Evolutionary conservation across 2,329 filamentous ascomycete genomes (phyloP).

Genomic region (Botrytis pseudocinerea): DNA sequence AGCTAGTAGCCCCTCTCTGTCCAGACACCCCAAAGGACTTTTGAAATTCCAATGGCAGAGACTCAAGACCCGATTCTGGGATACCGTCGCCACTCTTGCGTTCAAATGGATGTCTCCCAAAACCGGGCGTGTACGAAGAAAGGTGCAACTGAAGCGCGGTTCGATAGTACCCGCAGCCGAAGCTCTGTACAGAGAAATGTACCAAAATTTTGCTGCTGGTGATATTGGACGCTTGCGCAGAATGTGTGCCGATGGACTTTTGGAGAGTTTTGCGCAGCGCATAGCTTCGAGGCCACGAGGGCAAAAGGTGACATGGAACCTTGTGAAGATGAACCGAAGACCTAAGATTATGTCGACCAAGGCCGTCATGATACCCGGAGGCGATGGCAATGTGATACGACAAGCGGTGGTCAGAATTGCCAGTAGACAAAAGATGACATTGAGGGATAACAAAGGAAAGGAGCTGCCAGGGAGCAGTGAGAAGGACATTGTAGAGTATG

Average conservation of each 20-base stretch:
- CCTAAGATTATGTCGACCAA: slow-evolving; percentile 51
- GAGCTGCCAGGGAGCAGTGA: slow-evolving; percentile 51
- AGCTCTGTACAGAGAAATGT: slow-evolving; percentile 61
- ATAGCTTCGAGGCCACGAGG: slow-evolving; percentile 53
- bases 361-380: slow-evolving; percentile 48
- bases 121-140: slow-evolving; percentile 19
- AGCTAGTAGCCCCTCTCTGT: slow-evolving; percentile 38
- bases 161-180: slow-evolving; percentile 55
- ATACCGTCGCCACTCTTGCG: slow-evolving; percentile 30
- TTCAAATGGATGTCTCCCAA: slow-evolving; percentile 30
- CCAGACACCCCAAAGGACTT: slow-evolving; percentile 33
- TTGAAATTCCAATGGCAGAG: slow-evolving; percentile 37
- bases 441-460: slow-evolving; percentile 38
- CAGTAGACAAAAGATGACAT: slow-evolving; percentile 55
- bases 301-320: slow-evolving; percentile 54
- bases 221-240: slow-evolving; percentile 52
- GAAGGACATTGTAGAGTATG: slow-evolving; percentile 61
- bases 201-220: slow-evolving; percentile 59
- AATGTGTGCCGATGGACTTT: slow-evolving; percentile 57
- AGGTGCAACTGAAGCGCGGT: slow-evolving; percentile 45
- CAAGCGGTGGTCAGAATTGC: slow-evolving; percentile 62
- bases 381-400: slow-evolving; percentile 49
- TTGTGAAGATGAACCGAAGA: slow-evolving; percentile 51
- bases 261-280: slow-evolving; percentile 51
- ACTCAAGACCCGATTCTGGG: slow-evolving; percentile 32